Evolutionary conservation across 2,329 filamentous ascomycete genomes (phyloP), one percentile per base, ranked within the genome.

Genomic region (Claviceps sp.): DNA sequence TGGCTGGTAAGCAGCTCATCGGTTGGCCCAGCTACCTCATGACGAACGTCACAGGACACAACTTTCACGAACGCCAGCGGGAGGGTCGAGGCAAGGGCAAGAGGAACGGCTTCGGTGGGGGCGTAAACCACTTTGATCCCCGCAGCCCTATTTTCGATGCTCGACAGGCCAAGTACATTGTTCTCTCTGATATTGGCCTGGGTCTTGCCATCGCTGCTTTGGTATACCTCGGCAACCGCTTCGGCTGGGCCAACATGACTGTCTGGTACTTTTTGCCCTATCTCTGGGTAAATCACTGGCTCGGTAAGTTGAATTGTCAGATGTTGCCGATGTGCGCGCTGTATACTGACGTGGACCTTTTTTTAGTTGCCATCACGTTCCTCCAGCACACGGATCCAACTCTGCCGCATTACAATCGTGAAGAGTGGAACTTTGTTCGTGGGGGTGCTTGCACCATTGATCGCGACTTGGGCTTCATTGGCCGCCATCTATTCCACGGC

Each of bases 201-300:
- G 70, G 73, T 55, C 73, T 93, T 62, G 79, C 76, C 52, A 71
- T 72, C 52, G 71, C 76, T 54, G 74, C 71, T 50, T 77, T 95
- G 54, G 78, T 78, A 69, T 77, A 76, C 62, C 74, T 96, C 58
- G 83, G 83, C 61, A 82, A 82, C 68, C 86, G 71, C 52, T 96
- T 84, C 61, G 93, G 93, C 64, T 91, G 83, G 76, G 67, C 75
- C 66, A 97, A 96, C 75, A 75, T 97, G 67, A 72, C 86, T 54
- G 85, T 98, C 56, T 97, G 93, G 91, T 98, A 98, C 73, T 82
- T 90, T 64, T 65, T 94, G 53, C 93, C 93, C 38, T 98, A 97
- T 69, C 77, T 96, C 55, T 96, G 91, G 91, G 90, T 96, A 52
- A 95, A 97, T 80, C 89, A 96, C 80, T 97, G 91, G 91, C 85